phyloP scores from a whole-genome alignment of 2,329 filamentous ascomycete genomes.

The Cryphonectria parasitica region DNA sequence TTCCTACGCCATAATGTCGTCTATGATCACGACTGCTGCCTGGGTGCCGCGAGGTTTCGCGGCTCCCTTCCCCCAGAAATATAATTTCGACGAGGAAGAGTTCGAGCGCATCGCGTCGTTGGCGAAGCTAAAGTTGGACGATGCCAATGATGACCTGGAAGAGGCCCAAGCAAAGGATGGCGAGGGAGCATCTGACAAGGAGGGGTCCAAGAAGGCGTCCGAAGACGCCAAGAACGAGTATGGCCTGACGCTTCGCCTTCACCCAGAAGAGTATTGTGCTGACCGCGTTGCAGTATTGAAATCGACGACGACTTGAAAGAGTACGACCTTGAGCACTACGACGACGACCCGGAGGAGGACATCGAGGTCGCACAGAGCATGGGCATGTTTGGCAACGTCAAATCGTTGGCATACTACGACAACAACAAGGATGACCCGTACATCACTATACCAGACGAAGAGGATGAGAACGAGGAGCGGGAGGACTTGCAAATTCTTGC shows the following conservation, averaged over 20 bases:
- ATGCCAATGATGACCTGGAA: constrained; percentile 84
- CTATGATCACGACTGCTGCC: constrained; percentile 76
- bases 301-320: constrained; percentile 90
- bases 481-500: constrained; percentile 92
- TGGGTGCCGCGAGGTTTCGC: constrained; percentile 80
- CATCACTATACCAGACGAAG: constrained; percentile 75
- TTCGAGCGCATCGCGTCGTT: constrained; percentile 75
- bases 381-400: constrained; percentile 94
- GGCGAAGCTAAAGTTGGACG: constrained; percentile 81
- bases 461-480: constrained; percentile 78
- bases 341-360: constrained; percentile 74
- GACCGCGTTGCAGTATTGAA: constrained; percentile 44
- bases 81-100: constrained; percentile 74
- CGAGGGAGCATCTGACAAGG: constrained; percentile 31
- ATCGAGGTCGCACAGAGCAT: constrained; percentile 68
- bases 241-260: constrained; percentile 32
- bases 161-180: constrained; percentile 61
- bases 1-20: constrained; percentile 47
- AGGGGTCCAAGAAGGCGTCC: constrained; percentile 26
- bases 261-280: constrained; percentile 27
- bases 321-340: constrained; percentile 95
- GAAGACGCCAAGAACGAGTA: constrained; percentile 38
- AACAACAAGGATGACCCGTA: constrained; percentile 96
- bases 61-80: constrained; percentile 75
- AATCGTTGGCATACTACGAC: constrained; percentile 90